Evolutionary conservation across 495 filamentous ascomycete species (phyloP).

Genomic region (Poronia punctata): DNA sequence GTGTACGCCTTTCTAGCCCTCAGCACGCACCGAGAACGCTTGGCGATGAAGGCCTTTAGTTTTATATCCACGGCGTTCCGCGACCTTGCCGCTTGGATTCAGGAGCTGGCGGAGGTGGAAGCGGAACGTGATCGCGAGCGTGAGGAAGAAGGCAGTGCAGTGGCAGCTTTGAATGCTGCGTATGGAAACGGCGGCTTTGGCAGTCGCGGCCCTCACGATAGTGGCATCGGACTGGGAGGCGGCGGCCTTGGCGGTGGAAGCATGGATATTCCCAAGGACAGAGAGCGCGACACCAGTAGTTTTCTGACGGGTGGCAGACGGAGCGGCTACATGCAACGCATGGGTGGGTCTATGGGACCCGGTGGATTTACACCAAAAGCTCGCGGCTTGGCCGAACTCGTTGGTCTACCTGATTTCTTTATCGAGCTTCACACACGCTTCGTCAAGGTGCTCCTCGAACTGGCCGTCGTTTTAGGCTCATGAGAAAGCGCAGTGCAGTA

Average conservation of each 20-base stretch:
- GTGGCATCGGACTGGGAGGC: conserved; percentile 22
- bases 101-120: conserved; percentile 50
- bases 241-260: conserved; percentile 18
- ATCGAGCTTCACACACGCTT: conserved; percentile 78
- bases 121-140: conserved; percentile 55
- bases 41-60: conserved; percentile 68
- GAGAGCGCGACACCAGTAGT: conserved; percentile 30
- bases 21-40: conserved; percentile 59
- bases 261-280: conserved; percentile 9
- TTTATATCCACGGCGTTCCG: conserved; percentile 70
- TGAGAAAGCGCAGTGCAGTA: conserved; percentile 16
- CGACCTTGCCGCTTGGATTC: conserved; percentile 68
- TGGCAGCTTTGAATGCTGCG: conserved; percentile 29
- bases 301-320: conserved; percentile 37
- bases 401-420: conserved; percentile 81
- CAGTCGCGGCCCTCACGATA: conserved; percentile 22
- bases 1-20: conserved; percentile 87
- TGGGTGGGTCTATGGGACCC: conserved; percentile 30
- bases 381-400: conserved; percentile 75
- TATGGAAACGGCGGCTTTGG: conserved; percentile 20
- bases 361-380: conserved; percentile 51
- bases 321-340: conserved; percentile 31
- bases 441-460: conserved; percentile 61
- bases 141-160: conserved; percentile 20
- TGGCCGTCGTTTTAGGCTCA: conserved; percentile 46